Base-by-base conservation (phyloP, 2,329 filamentous ascomycete species). In the Xylaria multiplex region DNA sequence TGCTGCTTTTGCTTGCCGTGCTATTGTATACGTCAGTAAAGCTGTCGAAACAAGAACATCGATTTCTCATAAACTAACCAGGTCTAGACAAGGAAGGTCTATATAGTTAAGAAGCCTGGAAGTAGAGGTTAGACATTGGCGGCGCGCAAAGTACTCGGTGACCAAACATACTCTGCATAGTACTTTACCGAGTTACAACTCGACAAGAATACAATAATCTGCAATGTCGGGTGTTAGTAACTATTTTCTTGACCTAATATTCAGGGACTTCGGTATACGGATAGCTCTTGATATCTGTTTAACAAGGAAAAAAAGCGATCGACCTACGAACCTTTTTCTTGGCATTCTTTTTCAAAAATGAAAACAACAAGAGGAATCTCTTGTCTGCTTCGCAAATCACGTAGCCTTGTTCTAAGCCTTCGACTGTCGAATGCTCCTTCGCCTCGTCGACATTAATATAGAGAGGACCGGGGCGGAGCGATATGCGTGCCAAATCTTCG, bases 1-100 rank as follows among this genome's bases (percentile, higher is more conserved):
- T 97, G 93, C 81, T 99, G 96, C 81, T 99, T 99, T 81, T 97
- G 93, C 82, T 99, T 97, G 72, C 93, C 96, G 76, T 93, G 91
- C 65, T 67, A 42, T 42, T 30, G 6, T 16, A 53, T 11, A 11
- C 16, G 35, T 64, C 22, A 66, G 64, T 11, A 32, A 48, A 16
- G n/a, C 1, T 2, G 32, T 48, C 13, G 5, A 8, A 48, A 24
- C 19, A 19, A 24, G 3, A 9, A 27, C 9, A 5, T 6, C 5
- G 6, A 22, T 11, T 40, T 14, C 6, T 19, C 50, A 8, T 19
- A 22, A 45, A 67, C 65, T 65, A 27, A 67, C 65, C 2, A 94
- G 82, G 71, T 90, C 90, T 30, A 93, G 83, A 27, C 72, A 73
- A 49, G 74, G 74, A 40, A 97, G 86, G 79, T 98, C 96, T 75